phyloP scores from a whole-genome alignment of 768 basidiomycete genomes.

The Tremella yokohamensis region DNA sequence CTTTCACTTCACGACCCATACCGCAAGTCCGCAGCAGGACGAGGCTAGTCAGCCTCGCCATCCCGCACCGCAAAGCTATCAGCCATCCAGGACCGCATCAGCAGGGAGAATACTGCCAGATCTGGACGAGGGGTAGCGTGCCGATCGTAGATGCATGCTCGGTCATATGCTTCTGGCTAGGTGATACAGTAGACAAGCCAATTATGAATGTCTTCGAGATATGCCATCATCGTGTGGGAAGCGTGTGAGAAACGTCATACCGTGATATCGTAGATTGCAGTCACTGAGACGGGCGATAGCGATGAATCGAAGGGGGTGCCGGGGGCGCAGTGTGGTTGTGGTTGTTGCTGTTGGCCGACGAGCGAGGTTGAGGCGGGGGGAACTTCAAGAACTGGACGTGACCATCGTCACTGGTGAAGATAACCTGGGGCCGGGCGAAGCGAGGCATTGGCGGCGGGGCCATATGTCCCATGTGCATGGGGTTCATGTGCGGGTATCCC shows the following conservation, averaged over 20 bases:
- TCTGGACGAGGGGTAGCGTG: background rate
- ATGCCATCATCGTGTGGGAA: background rate
- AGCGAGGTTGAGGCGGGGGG: conserved; percentile 17
- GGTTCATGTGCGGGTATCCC: background rate
- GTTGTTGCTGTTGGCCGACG: too few species aligned
- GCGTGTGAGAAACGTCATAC: too few species aligned
- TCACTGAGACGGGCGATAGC: background rate
- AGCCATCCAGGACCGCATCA: too few species aligned
- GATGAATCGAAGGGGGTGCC: background rate
- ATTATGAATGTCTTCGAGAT: background rate
- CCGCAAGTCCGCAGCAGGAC: too few species aligned
- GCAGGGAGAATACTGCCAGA: background rate
- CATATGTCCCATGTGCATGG: conserved; percentile 25
- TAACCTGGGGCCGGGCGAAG: conserved; percentile 62
- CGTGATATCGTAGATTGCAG: background rate
- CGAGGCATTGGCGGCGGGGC: conserved; percentile 27
- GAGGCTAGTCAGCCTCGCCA: too few species aligned
- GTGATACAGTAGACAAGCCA: background rate
- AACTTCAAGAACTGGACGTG: conserved; percentile 50
- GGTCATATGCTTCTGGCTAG: background rate
- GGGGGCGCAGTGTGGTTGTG: too few species aligned
- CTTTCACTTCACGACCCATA: too few species aligned
- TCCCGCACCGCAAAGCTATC: too few species aligned
- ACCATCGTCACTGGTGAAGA: conserved; percentile 79
- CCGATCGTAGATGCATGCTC: background rate